These are phyloP conservation scores for Huiozyma sinensis DNA, from an alignment of 805 yeast species.

Conservation along the genomic window DNA sequence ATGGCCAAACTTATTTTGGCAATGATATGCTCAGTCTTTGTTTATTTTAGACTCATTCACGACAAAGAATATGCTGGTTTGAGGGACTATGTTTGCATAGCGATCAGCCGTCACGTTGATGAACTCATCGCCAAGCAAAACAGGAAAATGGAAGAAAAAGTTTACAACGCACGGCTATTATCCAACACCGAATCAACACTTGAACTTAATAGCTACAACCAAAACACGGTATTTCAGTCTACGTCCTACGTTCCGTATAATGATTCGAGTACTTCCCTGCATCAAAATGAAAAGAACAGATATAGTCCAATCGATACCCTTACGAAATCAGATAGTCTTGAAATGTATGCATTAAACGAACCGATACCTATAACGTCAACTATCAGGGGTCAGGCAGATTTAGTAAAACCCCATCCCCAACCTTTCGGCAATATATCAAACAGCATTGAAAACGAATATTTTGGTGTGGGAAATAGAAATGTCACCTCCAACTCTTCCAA, in stretches of 20 bases:
- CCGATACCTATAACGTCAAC: too few relatives aligned
- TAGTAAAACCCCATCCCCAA: too few relatives aligned
- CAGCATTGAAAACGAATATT: too few relatives aligned
- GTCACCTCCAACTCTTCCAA: too few relatives aligned
- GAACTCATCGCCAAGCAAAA: slow-evolving; percentile 23
- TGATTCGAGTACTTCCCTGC: slow-evolving; percentile 1
- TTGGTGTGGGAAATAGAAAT: too few relatives aligned
- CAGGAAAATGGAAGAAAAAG: background rate
- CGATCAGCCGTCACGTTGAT: slow-evolving; percentile 48
- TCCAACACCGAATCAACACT: background rate
- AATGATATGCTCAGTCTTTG: slow-evolving; percentile 41
- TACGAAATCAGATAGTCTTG: too few relatives aligned
- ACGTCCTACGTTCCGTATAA: slow-evolving; percentile 1
- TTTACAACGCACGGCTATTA: background rate
- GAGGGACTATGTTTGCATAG: slow-evolving; percentile 51
- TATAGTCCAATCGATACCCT: too few relatives aligned
- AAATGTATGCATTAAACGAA: too few relatives aligned
- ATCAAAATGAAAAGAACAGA: background rate
- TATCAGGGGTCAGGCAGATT: too few relatives aligned
- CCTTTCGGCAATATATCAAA: too few relatives aligned
- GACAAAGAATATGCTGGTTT: slow-evolving; percentile 34
- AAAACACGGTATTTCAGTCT: too few relatives aligned
- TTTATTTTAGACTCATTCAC: slow-evolving; percentile 36
- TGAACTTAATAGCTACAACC: background rate
- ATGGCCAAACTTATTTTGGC: slow-evolving; percentile 44